Conservation (phyloP, 208 protist species). For the Trypanosoma mega region DNA sequence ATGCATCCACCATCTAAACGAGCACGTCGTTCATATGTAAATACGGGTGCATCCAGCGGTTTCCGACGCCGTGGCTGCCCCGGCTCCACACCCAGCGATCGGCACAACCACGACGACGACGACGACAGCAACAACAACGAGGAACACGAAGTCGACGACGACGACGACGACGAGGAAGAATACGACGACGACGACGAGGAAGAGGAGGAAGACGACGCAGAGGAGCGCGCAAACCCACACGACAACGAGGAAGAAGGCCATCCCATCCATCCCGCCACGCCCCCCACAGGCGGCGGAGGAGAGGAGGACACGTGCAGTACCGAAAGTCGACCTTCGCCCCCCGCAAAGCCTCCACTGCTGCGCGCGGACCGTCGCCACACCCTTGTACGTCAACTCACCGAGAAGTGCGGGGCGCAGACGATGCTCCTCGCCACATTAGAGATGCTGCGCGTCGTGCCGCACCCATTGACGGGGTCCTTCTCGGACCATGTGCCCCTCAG, state of each 20-base stretch:
- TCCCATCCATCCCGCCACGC: not conserved
- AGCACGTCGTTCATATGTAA: conserved; percentile 21
- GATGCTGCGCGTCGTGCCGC: conserved; percentile 28
- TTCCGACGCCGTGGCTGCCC: not conserved
- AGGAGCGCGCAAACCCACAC: no score
- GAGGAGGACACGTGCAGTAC: no score
- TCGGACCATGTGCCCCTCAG: not conserved
- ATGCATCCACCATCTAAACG: conserved; percentile 17
- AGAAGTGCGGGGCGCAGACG: conserved; percentile 17
- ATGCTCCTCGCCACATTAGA: conserved; percentile 17
- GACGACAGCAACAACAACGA: no score
- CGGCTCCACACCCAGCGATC: not conserved
- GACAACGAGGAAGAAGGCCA: conserved; percentile 15
- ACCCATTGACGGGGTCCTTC: conserved; percentile 9
- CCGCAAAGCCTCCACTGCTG: not conserved
- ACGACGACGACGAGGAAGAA: no score
- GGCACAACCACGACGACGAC: not conserved
- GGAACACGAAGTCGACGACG: no score
- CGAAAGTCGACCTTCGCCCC: no score
- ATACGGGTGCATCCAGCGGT: not conserved
- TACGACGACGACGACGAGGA: not conserved
- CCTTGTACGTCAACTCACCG: conserved; percentile 8
- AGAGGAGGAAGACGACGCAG: no score
- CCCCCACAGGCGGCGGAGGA: not conserved
- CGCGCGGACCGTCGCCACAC: conserved; percentile 7